Base-by-base conservation (phyloP, 1,284 basidiomycete species). In the Volvariella surrecta region DNA sequence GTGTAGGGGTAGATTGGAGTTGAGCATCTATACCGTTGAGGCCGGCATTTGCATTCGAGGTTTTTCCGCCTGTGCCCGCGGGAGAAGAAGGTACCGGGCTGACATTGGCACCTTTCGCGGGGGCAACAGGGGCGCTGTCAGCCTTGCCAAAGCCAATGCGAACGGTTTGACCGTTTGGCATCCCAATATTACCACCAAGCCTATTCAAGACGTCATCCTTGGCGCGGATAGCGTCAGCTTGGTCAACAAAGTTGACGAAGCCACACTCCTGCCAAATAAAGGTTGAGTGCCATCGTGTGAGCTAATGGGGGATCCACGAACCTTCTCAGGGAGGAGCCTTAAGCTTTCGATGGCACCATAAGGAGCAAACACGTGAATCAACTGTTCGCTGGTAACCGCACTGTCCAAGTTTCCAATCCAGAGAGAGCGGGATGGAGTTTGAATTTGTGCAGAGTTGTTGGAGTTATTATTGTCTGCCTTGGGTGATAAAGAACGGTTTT, bases 381-480 rank as follows among this genome's bases (percentile, higher is more conserved):
- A 79, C 57, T 97, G 91, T 60, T 95, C 90, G 54, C 89, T 92
- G 0, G 92, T 92, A 41, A 94, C 89, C 41, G 84, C 85, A 48
- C 87, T 87, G 61, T 98, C 92, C 38, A 99, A 73, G 60, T 97
- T 96, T 39, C 95, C 95, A 56, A 99, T 95, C 94, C 95, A 99
- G 35, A 99, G 71, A 35, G 90, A 94, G 42, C 95, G 80, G 10
- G 92, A 95, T 17, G 96, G 95, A 37, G 90, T 87, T 63, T 96
- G 90, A 41, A 83, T 74, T 58, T 89, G 87, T 3, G 77, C 73
- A 30, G 73, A 70, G 35, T 72, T 68, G 28, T 63, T 70, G 24
- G 6, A 6, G 11, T 28, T 28, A 11, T 28, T 28, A 6, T 11
- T 11, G 60, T 89, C 86, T 28, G 80, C 71, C 60, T 89, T 89